Evolutionary conservation across 192 early-diverging fungal species (phyloP), one percentile per base, ranked within the genome.

Genomic region (Coemansia sp.): DNA sequence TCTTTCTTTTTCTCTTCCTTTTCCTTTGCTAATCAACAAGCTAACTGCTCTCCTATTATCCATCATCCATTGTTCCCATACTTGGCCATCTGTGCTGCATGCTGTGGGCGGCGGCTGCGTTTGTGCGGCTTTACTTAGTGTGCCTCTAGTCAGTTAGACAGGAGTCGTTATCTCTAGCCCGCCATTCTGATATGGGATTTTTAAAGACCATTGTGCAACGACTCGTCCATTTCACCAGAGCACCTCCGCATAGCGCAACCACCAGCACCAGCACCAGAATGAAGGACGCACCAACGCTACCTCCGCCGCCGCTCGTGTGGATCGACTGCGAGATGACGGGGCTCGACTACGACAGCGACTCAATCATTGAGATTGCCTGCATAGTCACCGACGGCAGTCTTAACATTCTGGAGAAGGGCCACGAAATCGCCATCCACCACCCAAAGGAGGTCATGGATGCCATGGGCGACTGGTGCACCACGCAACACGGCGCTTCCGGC

Each of bases 391-490:
- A 98, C 70, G 90, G 86, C 14, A 84, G 93, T n/a, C 81, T 98
- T 12, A 94, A 94, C 54, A 75, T 91, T 61, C 79, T 95, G 14
- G 95, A 87, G 25, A 86, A 90, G 77, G 92, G 90, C 5, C 88
- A 89, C 2, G 85, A 88, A 55, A 75, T 94, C 38, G 83, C 91
- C 43, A 91, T 95, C 69, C 86, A 87, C 65, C 92, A 93, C 63
- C 76, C 87, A 11, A 84, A 89, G 61, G 74, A 83, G 14, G 71
- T 95, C 13, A 86, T 99, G 87, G 89, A 96, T 46, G 71, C 70
- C 7, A 99, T 99, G 97, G 85, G 93, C 63, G 91, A 91, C 38
- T 98, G 97, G 95, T 94, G 95, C 78, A 87, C 72, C 38, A 69
- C 89, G 41, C 93, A 96, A 60, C 96, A 98, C 71, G 91, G 93